phyloP scores from a whole-genome alignment of 257 asterid species.

The Solanum rostratum region DNA sequence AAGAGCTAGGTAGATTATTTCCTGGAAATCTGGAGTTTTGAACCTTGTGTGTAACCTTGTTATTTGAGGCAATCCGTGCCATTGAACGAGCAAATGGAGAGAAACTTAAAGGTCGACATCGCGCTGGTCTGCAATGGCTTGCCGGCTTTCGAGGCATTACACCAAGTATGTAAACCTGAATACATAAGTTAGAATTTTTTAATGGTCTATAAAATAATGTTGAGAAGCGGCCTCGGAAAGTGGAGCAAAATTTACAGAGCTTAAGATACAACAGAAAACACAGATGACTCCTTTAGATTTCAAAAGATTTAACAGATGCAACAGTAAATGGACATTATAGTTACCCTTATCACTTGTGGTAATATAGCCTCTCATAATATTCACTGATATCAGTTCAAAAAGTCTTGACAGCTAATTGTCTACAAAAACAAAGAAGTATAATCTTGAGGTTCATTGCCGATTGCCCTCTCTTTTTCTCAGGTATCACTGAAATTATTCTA shows the following conservation, averaged over 20 bases:
- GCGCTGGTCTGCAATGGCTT: conserved; percentile 9
- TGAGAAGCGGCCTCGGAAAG: not conserved
- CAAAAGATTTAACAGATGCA: not conserved
- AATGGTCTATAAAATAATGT: not conserved
- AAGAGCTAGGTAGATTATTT: conserved; percentile 15
- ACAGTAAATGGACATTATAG: not conserved
- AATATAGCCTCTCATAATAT: not conserved
- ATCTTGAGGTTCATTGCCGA: not conserved
- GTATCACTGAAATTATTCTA: not conserved
- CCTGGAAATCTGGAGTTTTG: conserved; percentile 11
- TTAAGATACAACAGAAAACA: not conserved
- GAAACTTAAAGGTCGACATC: conserved; percentile 39
- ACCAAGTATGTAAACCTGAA: not conserved
- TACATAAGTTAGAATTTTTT: not conserved
- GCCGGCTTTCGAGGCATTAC: conserved; percentile 49
- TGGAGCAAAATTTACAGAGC: not conserved
- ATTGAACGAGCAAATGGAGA: conserved; percentile 61
- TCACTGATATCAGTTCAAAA: not conserved
- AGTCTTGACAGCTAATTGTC: not conserved
- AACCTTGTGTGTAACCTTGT: conserved; percentile 18
- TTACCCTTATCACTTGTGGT: not conserved
- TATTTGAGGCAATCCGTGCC: conserved; percentile 30
- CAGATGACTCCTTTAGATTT: not conserved
- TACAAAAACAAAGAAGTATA: not conserved
- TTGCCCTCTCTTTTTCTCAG: not conserved